Conservation (phyloP, 2,329 filamentous ascomycete genomes). For the Colletotrichum euphorbiae region DNA sequence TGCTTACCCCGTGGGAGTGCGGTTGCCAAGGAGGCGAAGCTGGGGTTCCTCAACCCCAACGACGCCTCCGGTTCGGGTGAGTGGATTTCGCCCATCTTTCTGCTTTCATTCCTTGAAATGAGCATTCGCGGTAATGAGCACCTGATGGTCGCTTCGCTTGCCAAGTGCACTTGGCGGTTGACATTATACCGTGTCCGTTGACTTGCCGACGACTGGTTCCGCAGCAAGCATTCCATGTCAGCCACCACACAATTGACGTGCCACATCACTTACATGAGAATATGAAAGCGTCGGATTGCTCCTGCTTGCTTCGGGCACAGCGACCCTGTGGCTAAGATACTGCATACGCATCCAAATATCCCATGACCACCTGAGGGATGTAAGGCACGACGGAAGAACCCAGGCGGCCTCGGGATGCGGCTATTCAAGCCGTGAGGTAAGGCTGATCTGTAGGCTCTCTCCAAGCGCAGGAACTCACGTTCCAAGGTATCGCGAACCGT, state of each 20-base stretch:
- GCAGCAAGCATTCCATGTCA: background rate
- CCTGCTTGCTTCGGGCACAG: background rate
- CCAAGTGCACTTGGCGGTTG: too few relatives aligned
- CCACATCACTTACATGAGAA: background rate
- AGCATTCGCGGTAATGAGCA: background rate
- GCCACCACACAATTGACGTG: background rate
- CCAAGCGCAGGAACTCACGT: background rate
- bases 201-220: background rate
- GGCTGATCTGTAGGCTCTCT: background rate
- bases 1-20: slow-evolving; percentile 1
- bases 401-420: background rate
- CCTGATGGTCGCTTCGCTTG: background rate
- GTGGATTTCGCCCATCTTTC: slow-evolving; percentile 12
- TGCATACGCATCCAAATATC: background rate
- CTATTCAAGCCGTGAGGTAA: background rate
- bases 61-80: slow-evolving; percentile 9
- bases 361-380: background rate
- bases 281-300: background rate
- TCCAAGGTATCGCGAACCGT: background rate
- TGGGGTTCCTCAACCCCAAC: slow-evolving; percentile 18
- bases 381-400: background rate
- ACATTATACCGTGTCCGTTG: too few relatives aligned
- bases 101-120: background rate
- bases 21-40: slow-evolving; percentile 28
- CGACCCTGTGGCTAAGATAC: background rate